These are phyloP conservation scores for Nigrospora osmanthi DNA, from an alignment of 2,329 filamentous ascomycete species.

Conservation along the genomic window DNA sequence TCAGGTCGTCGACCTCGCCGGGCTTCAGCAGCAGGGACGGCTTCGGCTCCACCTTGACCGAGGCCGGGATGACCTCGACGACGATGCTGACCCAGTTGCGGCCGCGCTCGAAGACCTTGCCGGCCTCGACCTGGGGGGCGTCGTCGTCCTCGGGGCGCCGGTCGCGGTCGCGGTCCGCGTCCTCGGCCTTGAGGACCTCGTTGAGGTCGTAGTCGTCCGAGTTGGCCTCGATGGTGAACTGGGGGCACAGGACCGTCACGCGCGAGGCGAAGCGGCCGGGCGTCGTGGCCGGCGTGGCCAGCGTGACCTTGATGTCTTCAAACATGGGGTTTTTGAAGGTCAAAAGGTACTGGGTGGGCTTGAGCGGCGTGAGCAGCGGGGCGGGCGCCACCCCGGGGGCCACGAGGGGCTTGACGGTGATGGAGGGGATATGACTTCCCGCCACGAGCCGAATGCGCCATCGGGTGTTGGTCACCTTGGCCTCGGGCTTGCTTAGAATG, in stretches of 20 bases:
- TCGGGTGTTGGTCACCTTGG: constrained; percentile 78
- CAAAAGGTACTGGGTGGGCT: constrained; percentile 69
- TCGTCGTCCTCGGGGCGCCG: constrained; percentile 28
- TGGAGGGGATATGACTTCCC: constrained; percentile 76
- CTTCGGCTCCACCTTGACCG: constrained; percentile 33
- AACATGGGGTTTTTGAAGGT: constrained; percentile 94
- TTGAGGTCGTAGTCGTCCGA: constrained; percentile 80
- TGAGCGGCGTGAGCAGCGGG: constrained; percentile 43
- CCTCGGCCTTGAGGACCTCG: constrained; percentile 64
- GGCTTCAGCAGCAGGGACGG: constrained; percentile 15
- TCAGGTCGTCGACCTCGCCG: constrained; percentile 29
- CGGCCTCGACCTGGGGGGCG: constrained; percentile 64
- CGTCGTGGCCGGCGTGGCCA: constrained; percentile 75
- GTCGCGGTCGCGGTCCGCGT: constrained; percentile 28
- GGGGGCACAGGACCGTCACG: constrained; percentile 87
- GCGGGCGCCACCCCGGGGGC: constrained; percentile 7
- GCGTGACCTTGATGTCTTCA: constrained; percentile 76
- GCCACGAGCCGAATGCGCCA: constrained; percentile 92
- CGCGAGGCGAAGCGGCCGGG: constrained; percentile 69
- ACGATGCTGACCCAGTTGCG: constrained; percentile 94
- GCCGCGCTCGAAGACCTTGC: constrained; percentile 93
- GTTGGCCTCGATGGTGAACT: constrained; percentile 91
- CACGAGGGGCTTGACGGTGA: constrained; percentile 55
- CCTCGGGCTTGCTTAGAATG: constrained; percentile 90
- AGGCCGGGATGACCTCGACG: constrained; percentile 73